A percentile compares a stretch with the other conserved stretches of the same genome.
phyloP scores from a whole-genome alignment of 768 basidiomycete genomes.

The Boletus sp. region DNA sequence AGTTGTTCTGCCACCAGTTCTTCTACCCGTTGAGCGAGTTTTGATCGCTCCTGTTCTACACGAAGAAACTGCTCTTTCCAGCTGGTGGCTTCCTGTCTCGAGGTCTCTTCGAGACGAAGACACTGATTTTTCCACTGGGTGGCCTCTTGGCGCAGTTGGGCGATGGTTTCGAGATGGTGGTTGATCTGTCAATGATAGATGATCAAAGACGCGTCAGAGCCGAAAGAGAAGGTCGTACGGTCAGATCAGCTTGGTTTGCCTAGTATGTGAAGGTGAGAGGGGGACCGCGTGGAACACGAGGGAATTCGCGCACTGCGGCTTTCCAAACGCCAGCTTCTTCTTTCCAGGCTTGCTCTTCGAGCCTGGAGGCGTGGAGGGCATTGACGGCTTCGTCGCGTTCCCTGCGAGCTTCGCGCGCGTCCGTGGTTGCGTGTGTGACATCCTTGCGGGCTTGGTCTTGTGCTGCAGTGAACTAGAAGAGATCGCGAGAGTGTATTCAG shows the following conservation, averaged over 20 bases:
- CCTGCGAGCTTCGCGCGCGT: conserved; percentile 45
- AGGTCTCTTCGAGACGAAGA: conserved; percentile 44
- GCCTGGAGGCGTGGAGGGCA: conserved; percentile 41
- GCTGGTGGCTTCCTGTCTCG: conserved; percentile 52
- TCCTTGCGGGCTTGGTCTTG: conserved; percentile 58
- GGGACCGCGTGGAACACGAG: conserved; percentile 9
- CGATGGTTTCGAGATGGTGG: conserved; percentile 59
- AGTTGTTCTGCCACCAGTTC: conserved; percentile 54
- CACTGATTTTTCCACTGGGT: conserved; percentile 73
- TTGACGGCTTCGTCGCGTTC: conserved; percentile 53
- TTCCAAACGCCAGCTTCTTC: conserved; percentile 41
- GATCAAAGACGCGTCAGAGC: neutral
- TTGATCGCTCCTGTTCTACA: conserved; percentile 66
- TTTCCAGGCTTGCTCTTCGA: conserved; percentile 51
- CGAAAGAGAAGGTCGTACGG: conserved; percentile 37
- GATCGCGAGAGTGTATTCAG: conserved; percentile 1
- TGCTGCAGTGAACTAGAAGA: conserved; percentile 47
- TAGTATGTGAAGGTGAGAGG: conserved; percentile 22
- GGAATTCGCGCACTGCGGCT: conserved; percentile 44
- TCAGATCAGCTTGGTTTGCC: conserved; percentile 57
- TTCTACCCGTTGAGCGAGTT: conserved; percentile 55
- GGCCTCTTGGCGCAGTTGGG: conserved; percentile 61
- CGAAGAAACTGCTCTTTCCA: conserved; percentile 82
- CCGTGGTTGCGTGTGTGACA: conserved; percentile 46
- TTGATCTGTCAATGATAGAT: conserved; percentile 41